Evolutionary conservation across 2,329 filamentous ascomycete genomes (phyloP), one percentile per base, ranked within the genome.

Genomic region (Fusarium sp.): DNA sequence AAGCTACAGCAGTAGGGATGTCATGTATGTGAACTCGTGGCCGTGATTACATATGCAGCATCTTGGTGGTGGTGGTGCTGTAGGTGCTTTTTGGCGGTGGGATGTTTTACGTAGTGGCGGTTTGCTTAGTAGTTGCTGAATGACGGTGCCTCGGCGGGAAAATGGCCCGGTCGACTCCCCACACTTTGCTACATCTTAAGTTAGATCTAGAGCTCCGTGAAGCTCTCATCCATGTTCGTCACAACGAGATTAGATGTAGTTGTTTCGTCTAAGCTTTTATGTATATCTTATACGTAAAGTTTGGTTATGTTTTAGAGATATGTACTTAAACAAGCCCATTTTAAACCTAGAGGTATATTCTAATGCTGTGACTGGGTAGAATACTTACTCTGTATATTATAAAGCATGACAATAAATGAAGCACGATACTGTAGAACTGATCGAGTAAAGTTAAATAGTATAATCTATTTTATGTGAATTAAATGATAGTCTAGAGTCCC

Each of bases 161-260:
- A 71, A 75, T 71, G 58, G 65, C 68, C 72, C 66, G 72, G 62
- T 22, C 44, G 40, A 68, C 56, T 48, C 62, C 62, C 64, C 67
- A 63, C 62, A 65, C 46, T 62, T 54, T 43, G 57, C 32, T 25
- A 45, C 27, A 56, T 51, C 29, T 24, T 12, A 27, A 53, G 45
- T 38, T 22, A 27, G 38, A 53, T 27, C 55, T 34, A 56, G 34
- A 38, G 34, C 29, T 34, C 29, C 8, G 8, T 13, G 12, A 24
- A 41, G 49, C 24, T 40, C 18, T 27, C 18, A 25, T 22, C 9
- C 20, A 29, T 11, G 47, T 49, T 20, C 12, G 20, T n/a, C 5
- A 20, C 18, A 2, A 52, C 16, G 8, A n/a, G 15, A 7, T n/a
- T 27, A 24, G 18, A 52, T 27, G 4, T 8, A 13, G 34, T 12